Base-by-base conservation (phyloP, 805 yeast species). In the Candida nemodendra region DNA sequence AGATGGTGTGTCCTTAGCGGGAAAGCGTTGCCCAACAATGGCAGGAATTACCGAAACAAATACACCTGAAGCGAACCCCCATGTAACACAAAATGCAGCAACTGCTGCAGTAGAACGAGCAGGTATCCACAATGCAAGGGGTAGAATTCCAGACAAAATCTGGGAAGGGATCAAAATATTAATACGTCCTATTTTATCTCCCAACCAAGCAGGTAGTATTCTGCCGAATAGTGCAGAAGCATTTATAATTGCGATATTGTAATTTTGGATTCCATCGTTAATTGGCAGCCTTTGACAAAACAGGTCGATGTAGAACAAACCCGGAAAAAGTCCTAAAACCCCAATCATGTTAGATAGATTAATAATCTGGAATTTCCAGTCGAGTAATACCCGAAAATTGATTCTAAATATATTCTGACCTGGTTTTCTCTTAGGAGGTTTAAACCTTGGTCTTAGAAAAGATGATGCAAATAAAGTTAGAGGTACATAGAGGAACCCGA, bases 291-390 rank as follows among this genome's bases (percentile, higher is more conserved):
- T 54, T 17, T 72, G 68, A 54, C 78, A 77, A 38, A 76, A 61
- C 24, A 75, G 61, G 26, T 76, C 71, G 18, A 75, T 77, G 49
- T 78, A 78, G 2, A 81, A 83, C 40, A 77, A 65, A 56, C 75
- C 67, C n/a, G 79, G 68, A 23, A 68, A 59, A 8, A 67, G 34
- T 1, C 50, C 47, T 13, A 56, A 26, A 32, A 54, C 38, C 16
- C 48, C 58, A 3, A 70, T 50, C 53, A 69, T 74, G 17, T 67
- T 51, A 2, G 61, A 50, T 18, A 67, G 43, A 23, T 69, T 41
- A 59, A 72, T 65, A 0, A 74, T 65, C 11, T 58, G 55, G 24
- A 64, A 57, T 15, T 41, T 44, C 36, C 68, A 53, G 25, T 72
- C 63, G 18, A 45, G 42, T 9, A 39, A 33, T 38, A 79, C 84